Conservation (phyloP, 345 rosid species). For the Melaleuca alternifolia region DNA sequence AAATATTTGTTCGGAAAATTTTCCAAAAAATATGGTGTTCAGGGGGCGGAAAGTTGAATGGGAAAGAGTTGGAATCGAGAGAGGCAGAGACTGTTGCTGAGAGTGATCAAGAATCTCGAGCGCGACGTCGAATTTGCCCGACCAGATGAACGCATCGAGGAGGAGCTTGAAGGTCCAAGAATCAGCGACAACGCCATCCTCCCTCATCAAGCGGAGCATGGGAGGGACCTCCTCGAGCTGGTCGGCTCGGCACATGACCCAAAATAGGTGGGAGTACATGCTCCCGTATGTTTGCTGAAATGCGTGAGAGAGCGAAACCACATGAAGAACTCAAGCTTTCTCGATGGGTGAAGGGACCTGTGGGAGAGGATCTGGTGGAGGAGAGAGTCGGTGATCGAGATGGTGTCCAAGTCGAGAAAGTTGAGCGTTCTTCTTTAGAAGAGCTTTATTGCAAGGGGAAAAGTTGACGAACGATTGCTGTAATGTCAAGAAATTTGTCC, state of each 20-base stretch:
- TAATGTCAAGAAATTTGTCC: too few relatives aligned
- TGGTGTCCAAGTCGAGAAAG: slow-evolving; percentile 23
- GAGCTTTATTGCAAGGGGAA: neutral
- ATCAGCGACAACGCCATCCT: slow-evolving; percentile 42
- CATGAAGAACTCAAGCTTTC: slow-evolving; percentile 54
- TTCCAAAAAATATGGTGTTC: too few relatives aligned
- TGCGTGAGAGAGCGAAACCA: slow-evolving; percentile 48
- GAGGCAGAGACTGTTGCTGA: too few relatives aligned
- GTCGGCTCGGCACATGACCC: slow-evolving; percentile 45
- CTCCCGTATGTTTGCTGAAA: slow-evolving; percentile 42
- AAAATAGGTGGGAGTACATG: slow-evolving; percentile 61
- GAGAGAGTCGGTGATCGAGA: slow-evolving; percentile 53
- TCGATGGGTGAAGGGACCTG: slow-evolving; percentile 39
- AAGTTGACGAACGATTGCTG: neutral
- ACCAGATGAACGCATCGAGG: slow-evolving; percentile 41
- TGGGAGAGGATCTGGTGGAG: slow-evolving; percentile 57
- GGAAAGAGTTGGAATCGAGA: too few relatives aligned
- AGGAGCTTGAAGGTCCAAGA: slow-evolving; percentile 46
- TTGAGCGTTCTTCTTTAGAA: neutral
- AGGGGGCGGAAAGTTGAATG: too few relatives aligned
- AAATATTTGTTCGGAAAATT: too few relatives aligned
- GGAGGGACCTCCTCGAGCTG: slow-evolving; percentile 49
- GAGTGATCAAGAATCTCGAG: slow-evolving; percentile 57
- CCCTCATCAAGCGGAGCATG: slow-evolving; percentile 54
- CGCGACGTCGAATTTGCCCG: slow-evolving; percentile 57